Conservation (phyloP, 768 basidiomycete species). For the Boletus fagicola region DNA sequence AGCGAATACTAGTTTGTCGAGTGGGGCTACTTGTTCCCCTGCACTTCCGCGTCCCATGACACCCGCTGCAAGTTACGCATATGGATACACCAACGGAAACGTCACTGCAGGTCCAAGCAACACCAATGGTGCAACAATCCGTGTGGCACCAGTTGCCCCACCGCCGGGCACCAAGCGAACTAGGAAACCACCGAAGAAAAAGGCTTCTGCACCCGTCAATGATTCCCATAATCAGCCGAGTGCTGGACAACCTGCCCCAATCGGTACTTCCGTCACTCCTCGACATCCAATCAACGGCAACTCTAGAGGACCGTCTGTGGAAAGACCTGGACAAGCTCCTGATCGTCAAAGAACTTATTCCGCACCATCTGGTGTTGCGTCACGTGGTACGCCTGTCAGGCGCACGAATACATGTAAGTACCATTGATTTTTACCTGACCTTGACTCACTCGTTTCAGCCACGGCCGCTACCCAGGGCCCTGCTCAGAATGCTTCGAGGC, state of each 20-base stretch:
- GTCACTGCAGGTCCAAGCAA: conserved; percentile 2
- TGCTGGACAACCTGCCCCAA: conserved; percentile 3
- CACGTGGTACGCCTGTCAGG: conserved; percentile 14
- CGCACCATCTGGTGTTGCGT: neutral
- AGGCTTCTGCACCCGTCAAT: neutral
- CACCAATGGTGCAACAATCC: neutral
- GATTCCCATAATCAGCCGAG: conserved; percentile 1
- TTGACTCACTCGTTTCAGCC: conserved; percentile 13
- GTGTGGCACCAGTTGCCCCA: neutral
- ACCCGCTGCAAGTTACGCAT: conserved; percentile 1
- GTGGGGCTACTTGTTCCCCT: neutral
- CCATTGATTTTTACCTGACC: neutral
- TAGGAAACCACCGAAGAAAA: conserved; percentile 16
- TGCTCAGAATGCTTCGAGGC: conserved; percentile 16
- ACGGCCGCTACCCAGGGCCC: conserved; percentile 9
- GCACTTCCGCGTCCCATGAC: neutral
- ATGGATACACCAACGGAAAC: conserved; percentile 5
- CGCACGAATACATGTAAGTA: conserved; percentile 38
- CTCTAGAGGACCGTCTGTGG: neutral
- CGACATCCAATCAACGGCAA: conserved; percentile 9
- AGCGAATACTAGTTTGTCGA: conserved; percentile 1
- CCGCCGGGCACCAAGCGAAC: conserved; percentile 4
- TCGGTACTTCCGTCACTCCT: neutral
- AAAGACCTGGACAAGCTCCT: conserved; percentile 1
- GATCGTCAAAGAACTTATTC: conserved; percentile 1